A percentile compares a stretch with the other conserved stretches of the same genome.
Conservation (phyloP, 129 eudicot genomes). For the Helichrysum umbraculigerum region DNA sequence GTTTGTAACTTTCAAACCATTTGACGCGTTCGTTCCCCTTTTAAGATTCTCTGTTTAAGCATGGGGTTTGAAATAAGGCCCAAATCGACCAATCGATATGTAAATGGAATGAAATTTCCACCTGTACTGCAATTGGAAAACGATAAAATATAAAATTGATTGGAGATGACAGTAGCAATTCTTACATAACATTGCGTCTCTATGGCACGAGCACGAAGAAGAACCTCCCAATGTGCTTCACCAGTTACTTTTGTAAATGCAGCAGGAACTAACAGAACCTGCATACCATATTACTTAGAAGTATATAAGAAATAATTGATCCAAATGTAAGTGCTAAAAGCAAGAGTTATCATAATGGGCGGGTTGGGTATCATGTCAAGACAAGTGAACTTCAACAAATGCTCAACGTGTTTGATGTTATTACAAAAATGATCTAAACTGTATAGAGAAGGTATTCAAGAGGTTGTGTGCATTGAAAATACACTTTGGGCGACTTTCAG, state of each 20-base stretch:
- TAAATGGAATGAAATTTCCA: neutral
- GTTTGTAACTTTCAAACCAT: neutral
- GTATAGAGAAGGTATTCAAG: too few relatives aligned
- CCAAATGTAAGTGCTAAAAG: conserved; percentile 4
- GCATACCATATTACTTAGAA: conserved; percentile 16
- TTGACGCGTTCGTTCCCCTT: neutral
- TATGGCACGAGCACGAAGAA: conserved; percentile 96
- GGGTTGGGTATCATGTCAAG: neutral
- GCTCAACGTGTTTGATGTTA: neutral
- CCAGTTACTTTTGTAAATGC: conserved; percentile 96
- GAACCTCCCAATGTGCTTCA: conserved; percentile 97
- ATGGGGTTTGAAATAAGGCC: neutral
- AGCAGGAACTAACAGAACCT: conserved; percentile 88
- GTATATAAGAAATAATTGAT: conserved; percentile 12
- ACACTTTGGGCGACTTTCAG: neutral
- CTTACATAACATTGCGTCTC: conserved; percentile 97
- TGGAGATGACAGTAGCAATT: neutral
- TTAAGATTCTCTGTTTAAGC: neutral
- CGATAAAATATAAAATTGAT: conserved; percentile 1
- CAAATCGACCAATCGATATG: neutral
- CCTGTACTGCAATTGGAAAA: neutral
- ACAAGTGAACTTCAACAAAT: neutral
- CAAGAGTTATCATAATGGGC: neutral
- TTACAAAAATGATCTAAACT: too few relatives aligned
- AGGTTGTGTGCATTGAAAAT: neutral